Base-by-base conservation (phyloP, 202 grass and related monocot species). In the Dendrocalamus latiflorus region DNA sequence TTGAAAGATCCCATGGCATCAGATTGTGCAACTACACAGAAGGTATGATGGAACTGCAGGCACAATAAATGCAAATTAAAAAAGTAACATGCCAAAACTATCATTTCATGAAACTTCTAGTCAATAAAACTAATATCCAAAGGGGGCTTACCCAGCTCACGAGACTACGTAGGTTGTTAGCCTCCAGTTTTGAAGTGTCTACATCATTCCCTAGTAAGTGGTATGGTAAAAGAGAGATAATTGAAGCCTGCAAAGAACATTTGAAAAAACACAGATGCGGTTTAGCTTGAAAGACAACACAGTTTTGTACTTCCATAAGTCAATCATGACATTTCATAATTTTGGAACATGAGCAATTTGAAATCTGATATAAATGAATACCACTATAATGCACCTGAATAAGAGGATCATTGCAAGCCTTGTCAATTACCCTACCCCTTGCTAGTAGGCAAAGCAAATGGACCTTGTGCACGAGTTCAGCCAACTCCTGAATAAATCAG, bases 381-480 rank as follows among this genome's bases (percentile, higher is more conserved):
- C 50, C 17, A 71, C 58, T 36, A 39, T 44, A 37, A 74, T 74
- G 24, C 68, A 98, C 95, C 92, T 98, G 92, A 91, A 95, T 98
- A 39, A 98, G 84, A 81, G 95, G 77, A 84, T 98, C 90, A 88
- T 90, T 68, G 78, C 95, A 98, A 62, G 89, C 87, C 87, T 89
- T 91, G 68, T 98, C 95, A 51, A 95, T 70, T 20, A 95, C 82
- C 79, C 90, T 94, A 65, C 95, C 95, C 69, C 95, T 72, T 89
- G 95, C 95, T 84, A 98, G 88, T 71, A 98, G 88, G 78, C 95
- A 95, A 59, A 95, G 80, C 72, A 98, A 88, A 89, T 98, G 92
- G 74, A 91, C 90, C 86, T 85, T 95, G 81, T 98, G 92, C 67
- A 93, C 80, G 38, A 98, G 90, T 81, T 98, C 95, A 74, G 88